Base-by-base conservation (phyloP, 176 grass and related monocot species). In the Sorghum bicolor region DNA sequence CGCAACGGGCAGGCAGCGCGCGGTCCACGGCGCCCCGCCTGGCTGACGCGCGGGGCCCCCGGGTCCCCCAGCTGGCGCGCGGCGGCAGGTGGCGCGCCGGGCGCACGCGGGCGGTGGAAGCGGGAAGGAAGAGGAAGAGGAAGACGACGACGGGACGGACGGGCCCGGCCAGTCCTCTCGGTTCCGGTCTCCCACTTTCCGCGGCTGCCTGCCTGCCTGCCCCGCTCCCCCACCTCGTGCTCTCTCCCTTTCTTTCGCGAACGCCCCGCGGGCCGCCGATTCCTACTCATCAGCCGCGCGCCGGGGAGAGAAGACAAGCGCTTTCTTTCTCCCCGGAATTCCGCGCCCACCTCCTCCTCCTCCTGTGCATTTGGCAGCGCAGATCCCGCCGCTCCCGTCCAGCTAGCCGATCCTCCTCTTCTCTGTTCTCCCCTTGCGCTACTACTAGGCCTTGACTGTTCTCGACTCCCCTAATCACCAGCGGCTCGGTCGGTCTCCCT, bases 131-230 rank as follows among this genome's bases (percentile, higher is more conserved):
- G 44, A 29, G 62, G 63, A 67, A 20, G 64, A 67, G 3, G 30
- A 33, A 6, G 4, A 6, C 8, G 36, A 63, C 60, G 60, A 60
- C 53, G 37, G 20, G 33, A 29, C 22, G 33, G 5, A 4, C 33
- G 76, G 25, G 25, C 6, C 53, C 22, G 3, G 53, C 20, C 53
- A n/a, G 22, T 29, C n/a, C 48, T 22, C 39, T 32, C 29, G 55
- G 53, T 19, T 38, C 64, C 38, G 30, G 63, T 72, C 73, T 63
- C 76, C 77, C 72, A 65, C 83, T 85, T 81, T 81, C 86, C 28
- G 45, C 80, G 34, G 36, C 74, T 15, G 5, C 20, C 76, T 10
- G 17, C 75, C 74, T 15, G 5, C 20, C 76, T 10, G 17, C 75
- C 37, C 72, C 16, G 22, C 36, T 4, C 38, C 8, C 38, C 36